Evolutionary conservation across 345 rosid genomes (phyloP).

Genomic region (Isatis tinctoria): DNA sequence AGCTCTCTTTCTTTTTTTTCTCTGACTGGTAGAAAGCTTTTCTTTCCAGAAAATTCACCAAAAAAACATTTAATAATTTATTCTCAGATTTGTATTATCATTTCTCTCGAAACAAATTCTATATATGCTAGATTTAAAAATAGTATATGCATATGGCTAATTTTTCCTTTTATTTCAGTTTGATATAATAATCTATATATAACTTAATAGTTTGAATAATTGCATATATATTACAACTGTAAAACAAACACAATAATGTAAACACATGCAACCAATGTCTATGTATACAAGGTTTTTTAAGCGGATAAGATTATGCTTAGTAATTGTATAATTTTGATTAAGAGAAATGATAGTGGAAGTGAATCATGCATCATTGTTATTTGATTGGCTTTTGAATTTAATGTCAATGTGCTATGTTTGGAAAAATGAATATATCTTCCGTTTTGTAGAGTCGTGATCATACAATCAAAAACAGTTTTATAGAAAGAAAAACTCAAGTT

Average conservation of each 20-base stretch:
- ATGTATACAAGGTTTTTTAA: no score
- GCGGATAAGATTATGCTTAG: neutral
- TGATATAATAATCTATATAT: neutral
- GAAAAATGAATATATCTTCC: neutral
- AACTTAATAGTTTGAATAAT: neutral
- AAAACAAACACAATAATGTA: neutral
- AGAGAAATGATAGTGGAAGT: neutral
- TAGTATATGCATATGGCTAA: neutral
- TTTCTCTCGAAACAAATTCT: neutral
- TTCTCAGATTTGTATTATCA: neutral
- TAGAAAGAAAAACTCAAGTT: neutral
- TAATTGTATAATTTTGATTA: neutral
- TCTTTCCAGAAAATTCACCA: neutral
- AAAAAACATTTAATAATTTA: neutral
- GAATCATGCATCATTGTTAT: neutral
- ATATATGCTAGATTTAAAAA: neutral
- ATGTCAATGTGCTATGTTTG: neutral
- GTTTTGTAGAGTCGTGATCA: neutral
- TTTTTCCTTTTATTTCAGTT: neutral
- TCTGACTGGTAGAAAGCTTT: neutral
- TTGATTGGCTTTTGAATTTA: neutral
- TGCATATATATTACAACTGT: constrained; percentile 1
- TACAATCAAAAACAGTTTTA: neutral
- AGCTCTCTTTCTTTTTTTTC: neutral
- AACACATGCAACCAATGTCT: neutral